Evolutionary conservation across 441 rosid genomes (phyloP).

Genomic region (Theobroma grandiflorum): DNA sequence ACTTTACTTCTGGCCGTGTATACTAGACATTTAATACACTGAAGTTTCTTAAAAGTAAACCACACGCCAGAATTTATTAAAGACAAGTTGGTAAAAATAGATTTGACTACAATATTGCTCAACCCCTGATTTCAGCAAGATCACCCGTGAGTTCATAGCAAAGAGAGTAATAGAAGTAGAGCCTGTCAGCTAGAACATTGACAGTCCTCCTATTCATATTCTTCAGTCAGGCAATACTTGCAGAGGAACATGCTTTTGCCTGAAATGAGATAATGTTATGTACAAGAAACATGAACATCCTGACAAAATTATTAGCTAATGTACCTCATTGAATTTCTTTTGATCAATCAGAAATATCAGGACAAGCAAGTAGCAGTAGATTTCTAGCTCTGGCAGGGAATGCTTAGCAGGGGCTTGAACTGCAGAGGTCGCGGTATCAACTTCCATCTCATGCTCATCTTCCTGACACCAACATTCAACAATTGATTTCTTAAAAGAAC

Average conservation of each 20-base stretch:
- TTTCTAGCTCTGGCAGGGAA: slow-evolving; percentile 65
- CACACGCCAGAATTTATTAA: not conserved
- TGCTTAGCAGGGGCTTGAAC: slow-evolving; percentile 56
- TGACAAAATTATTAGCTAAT: not conserved
- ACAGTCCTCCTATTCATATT: slow-evolving; percentile 74
- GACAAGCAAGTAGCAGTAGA: slow-evolving; percentile 69
- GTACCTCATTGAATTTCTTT: slow-evolving; percentile 70
- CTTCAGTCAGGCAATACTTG: slow-evolving; percentile 65
- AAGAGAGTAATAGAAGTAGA: slow-evolving; percentile 74
- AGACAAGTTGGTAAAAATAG: not conserved
- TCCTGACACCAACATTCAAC: slow-evolving; percentile 46
- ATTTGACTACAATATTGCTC: slow-evolving; percentile 22
- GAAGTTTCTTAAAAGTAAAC: not conserved
- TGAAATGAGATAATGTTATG: slow-evolving; percentile 23
- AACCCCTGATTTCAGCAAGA: slow-evolving; percentile 83
- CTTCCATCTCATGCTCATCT: slow-evolving; percentile 79
- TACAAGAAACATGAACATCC: not conserved
- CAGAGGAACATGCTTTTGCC: slow-evolving; percentile 79
- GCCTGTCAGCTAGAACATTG: slow-evolving; percentile 77
- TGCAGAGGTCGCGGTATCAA: slow-evolving; percentile 61
- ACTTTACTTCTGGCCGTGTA: not conserved
- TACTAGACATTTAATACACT: not conserved
- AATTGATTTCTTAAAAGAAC: not conserved
- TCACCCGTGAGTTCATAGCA: slow-evolving; percentile 75
- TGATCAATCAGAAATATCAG: slow-evolving; percentile 73